Evolutionary conservation across 345 rosid species (phyloP).

Genomic region (Eucalyptus tenuipes): DNA sequence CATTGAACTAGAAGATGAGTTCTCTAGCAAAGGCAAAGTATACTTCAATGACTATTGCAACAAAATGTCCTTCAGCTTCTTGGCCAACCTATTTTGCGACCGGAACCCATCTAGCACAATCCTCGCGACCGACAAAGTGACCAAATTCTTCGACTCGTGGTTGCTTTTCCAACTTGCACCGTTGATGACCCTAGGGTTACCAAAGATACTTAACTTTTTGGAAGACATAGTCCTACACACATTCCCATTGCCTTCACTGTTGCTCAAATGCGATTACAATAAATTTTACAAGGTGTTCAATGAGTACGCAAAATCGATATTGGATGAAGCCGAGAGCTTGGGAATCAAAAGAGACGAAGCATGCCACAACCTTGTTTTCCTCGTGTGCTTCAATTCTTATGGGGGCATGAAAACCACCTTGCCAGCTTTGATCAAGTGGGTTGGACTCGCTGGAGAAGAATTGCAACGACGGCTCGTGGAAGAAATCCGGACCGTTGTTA

Average conservation of each 20-base stretch:
- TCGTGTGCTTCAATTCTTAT: slow-evolving; percentile 6
- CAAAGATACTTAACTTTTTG: background rate
- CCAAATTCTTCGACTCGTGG: slow-evolving; percentile 1
- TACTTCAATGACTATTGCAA: background rate
- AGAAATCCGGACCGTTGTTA: slow-evolving; percentile 1
- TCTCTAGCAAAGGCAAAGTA: background rate
- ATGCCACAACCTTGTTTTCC: slow-evolving; percentile 7
- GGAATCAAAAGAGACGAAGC: slow-evolving; percentile 13
- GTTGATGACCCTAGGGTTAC: slow-evolving; percentile 2
- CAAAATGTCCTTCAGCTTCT: slow-evolving; percentile 3
- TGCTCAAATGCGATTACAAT: background rate
- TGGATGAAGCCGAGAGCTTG: slow-evolving; percentile 2
- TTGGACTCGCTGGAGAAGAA: background rate
- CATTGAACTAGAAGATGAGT: background rate
- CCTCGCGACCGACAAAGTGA: slow-evolving; percentile 6
- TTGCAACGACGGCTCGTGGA: background rate
- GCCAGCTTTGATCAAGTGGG: slow-evolving; percentile 8
- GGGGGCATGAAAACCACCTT: slow-evolving; percentile 11
- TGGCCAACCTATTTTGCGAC: slow-evolving; percentile 5
- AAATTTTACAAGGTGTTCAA: background rate
- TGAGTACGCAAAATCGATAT: background rate
- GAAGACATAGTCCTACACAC: slow-evolving; percentile 13
- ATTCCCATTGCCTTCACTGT: background rate
- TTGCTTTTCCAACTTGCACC: slow-evolving; percentile 11
- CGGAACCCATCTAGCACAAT: slow-evolving; percentile 1